Conservation (phyloP, 305 asterid genomes). For the Euphrasia arctica region DNA sequence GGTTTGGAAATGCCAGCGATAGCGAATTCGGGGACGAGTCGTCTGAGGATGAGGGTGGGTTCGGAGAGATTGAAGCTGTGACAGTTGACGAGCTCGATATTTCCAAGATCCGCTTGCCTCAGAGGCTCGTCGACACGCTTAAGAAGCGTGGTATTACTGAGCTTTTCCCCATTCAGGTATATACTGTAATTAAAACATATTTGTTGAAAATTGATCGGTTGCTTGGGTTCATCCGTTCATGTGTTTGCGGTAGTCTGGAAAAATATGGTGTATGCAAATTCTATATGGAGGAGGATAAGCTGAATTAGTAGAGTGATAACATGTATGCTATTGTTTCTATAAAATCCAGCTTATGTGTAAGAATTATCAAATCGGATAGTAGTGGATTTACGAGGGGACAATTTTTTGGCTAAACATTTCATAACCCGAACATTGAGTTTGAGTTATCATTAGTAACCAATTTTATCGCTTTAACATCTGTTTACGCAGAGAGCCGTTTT, state of each 20-base stretch:
- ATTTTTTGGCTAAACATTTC: no score
- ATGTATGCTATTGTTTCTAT: background rate
- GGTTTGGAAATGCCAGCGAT: conserved; percentile 40
- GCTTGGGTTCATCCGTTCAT: background rate
- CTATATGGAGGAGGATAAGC: no score
- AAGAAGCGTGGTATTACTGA: conserved; percentile 61
- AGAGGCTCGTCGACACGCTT: conserved; percentile 51
- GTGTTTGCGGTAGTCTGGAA: background rate
- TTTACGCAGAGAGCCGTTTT: conserved; percentile 61
- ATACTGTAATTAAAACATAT: background rate
- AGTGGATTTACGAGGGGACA: no score
- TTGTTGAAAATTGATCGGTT: background rate
- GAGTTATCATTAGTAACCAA: background rate
- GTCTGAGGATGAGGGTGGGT: conserved; percentile 36
- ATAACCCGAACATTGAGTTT: no score
- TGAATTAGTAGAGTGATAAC: background rate
- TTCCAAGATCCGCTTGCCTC: conserved; percentile 49
- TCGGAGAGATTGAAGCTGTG: conserved; percentile 24
- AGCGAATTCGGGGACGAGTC: conserved; percentile 32
- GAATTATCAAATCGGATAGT: no score
- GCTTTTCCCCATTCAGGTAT: conserved; percentile 81
- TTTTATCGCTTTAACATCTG: background rate
- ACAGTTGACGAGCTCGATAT: conserved; percentile 48
- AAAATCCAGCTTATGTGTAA: no score
- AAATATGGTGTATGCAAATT: no score